Conservation (phyloP, 2,329 filamentous ascomycete species). For the Xylaria sp. region DNA sequence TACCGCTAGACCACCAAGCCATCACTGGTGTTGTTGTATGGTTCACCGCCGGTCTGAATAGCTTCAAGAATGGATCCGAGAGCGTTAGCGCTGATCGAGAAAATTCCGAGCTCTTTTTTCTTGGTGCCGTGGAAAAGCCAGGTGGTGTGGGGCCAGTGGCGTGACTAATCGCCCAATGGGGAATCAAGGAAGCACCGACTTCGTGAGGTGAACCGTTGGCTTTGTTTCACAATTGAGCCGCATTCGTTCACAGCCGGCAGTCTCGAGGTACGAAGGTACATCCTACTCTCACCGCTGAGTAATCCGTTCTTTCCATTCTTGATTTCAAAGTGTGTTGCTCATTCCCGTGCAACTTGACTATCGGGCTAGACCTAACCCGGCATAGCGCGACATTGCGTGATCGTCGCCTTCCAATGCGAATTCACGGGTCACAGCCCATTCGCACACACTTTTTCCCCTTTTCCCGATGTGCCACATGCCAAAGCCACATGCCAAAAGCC, state of each 20-base stretch:
- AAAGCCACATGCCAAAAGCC: not conserved
- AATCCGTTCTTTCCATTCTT: not conserved
- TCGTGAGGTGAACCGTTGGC: not conserved
- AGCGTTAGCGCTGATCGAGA: not conserved
- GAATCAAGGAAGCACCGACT: too few relatives aligned
- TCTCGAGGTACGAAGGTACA: not conserved
- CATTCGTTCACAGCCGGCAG: not conserved
- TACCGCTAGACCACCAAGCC: slow-evolving; percentile 58
- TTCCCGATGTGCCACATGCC: not conserved
- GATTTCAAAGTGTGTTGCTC: not conserved
- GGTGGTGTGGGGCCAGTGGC: too few relatives aligned
- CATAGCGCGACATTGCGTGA: slow-evolving; percentile 19
- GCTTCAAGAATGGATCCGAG: not conserved
- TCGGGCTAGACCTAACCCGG: slow-evolving; percentile 7
- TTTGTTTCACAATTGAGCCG: not conserved
- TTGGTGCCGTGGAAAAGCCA: not conserved
- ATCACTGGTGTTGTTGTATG: not conserved
- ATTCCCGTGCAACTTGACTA: not conserved
- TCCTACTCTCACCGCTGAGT: not conserved
- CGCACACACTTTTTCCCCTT: not conserved
- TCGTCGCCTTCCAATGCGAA: slow-evolving; percentile 14
- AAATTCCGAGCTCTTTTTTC: not conserved
- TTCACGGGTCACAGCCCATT: not conserved
- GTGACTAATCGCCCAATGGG: too few relatives aligned
- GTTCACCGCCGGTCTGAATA: not conserved